Percentiles rank a stretch among this genome's conserved stretches.
Evolutionary conservation across 2,329 filamentous ascomycete species (phyloP).

Genomic region (Berkeleyomyces basicola): DNA sequence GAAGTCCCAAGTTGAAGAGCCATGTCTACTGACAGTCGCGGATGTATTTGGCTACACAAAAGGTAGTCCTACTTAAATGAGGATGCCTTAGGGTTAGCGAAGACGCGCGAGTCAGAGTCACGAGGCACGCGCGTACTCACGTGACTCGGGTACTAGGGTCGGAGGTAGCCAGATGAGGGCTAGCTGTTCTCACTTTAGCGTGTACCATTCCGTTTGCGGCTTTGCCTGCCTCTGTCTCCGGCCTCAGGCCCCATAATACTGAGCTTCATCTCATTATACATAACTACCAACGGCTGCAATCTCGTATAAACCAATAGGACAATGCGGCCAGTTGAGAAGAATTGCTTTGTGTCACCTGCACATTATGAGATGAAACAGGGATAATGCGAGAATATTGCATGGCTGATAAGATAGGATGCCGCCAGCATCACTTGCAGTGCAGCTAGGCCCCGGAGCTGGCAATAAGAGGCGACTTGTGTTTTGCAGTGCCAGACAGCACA

Average conservation of each 20-base stretch:
- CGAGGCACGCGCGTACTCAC: not conserved
- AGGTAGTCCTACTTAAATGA: too few species aligned
- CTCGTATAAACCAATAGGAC: not conserved
- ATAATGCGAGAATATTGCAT: not conserved
- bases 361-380: constrained; percentile 1
- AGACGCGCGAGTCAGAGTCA: not conserved
- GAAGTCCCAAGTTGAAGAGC: too few species aligned
- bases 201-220: too few species aligned
- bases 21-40: too few species aligned
- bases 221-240: too few species aligned
- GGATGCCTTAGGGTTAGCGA: too few species aligned
- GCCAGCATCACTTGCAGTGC: not conserved
- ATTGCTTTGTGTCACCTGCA: not conserved
- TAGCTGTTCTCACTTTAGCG: too few species aligned
- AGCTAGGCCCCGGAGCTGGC: not conserved
- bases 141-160: not conserved
- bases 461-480: not conserved
- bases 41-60: too few species aligned
- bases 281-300: too few species aligned
- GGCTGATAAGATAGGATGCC: not conserved
- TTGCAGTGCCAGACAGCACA: not conserved
- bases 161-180: not conserved
- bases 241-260: too few species aligned
- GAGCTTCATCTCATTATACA: too few species aligned
- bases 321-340: not conserved